Evolutionary conservation across 192 early-diverging fungal species (phyloP), one percentile per base, ranked within the genome.

Genomic region (Entomortierella chlamydospora): DNA sequence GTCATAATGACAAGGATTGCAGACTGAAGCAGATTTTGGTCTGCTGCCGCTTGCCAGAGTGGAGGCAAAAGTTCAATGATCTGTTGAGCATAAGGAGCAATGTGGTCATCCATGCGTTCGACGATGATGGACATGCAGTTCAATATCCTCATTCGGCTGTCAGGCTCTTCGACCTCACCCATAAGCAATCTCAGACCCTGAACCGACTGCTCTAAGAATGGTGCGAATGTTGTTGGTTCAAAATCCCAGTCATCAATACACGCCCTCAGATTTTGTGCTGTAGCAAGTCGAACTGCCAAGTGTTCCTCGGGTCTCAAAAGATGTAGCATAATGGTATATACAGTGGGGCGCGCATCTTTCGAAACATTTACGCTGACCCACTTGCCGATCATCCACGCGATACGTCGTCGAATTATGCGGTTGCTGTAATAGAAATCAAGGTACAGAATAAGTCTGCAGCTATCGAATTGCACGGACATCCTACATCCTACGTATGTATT

Each of bases 161-260:
- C 95, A 6, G 93, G 88, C 59, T 92, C 92, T 41, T 89, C 89
- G 0, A 93, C 89, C 13, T 91, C 88, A 8, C 79, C 71, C 29
- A 97, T 80, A 31, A 96, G 56, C 2, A 64, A 54, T 5, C 87
- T 84, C n/a, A 95, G 79, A 23, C 85, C 55, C 26, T 84, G 64
- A 37, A 97, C 83, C 34, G 86, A 80, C 10, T 64, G 83, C 33
- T 89, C 88, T 41, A 95, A 64, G 73, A 87, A 96, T 2, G 92
- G 90, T 28, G 81, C 62, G 63, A 96, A 96, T 26, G 82, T 79
- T 0, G 78, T 74, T 9, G 90, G 68, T 28, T 94, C 92, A 84
- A 97, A 97, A 61, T 95, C 94, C 93, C 93, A 95, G 66, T 97
- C 95, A 58, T 95, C 95, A 29, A 98, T 83, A 41, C 91, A 90